Base-by-base conservation (phyloP, 23 red algal genomes). In the Gracilaria domingensis region DNA sequence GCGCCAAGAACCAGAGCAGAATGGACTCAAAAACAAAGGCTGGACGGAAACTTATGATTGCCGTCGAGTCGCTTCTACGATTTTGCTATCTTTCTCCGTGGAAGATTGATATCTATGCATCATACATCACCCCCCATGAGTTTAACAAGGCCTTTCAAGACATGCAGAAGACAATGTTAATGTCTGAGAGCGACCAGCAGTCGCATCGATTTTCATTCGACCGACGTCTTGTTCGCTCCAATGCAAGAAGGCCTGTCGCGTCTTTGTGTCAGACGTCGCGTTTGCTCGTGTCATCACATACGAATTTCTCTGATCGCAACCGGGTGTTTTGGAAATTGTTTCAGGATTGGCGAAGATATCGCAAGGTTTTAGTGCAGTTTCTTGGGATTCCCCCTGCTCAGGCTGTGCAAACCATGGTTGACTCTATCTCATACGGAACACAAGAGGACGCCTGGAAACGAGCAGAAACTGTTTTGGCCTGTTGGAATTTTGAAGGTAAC, bases 101-200 rank as follows among this genome's bases (percentile, higher is more conserved):
- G 84, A 88, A 88, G 35, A 88, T 88, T 60, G 84, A 88, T 14
- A 58, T 88, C 8, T 88, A 88, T 64, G 71, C 84, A n/a, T 58
- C 67, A 12, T 88, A 76, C 71, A 69, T 88, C 29, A 75, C 69
- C 4, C 84, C 84, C 9, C 65, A 60, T 26, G 84, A 88, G 23
- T 34, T 88, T 17, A 69, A 72, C 45, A 57, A 29, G 35, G 67
- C 69, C 0, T 60, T 60, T 26, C 35, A 62, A 29, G 65, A 59
- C 5, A 42, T 75, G 65, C 40, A 77, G 16, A 77, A 50, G 39
- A 75, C 65, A 55, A 77, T 58, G 66, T 20, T 9, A 7, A 2
- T 34, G 12, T 18, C 30, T 34, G 37, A 75, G 32, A 77, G 20
- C 67, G 66, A 51, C 6, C 28, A 39, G 5, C 69, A 75, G 45